Evolutionary conservation across 805 yeast genomes (phyloP), one percentile per base, ranked within the genome.

Genomic region (Lipomyces anomalus): DNA sequence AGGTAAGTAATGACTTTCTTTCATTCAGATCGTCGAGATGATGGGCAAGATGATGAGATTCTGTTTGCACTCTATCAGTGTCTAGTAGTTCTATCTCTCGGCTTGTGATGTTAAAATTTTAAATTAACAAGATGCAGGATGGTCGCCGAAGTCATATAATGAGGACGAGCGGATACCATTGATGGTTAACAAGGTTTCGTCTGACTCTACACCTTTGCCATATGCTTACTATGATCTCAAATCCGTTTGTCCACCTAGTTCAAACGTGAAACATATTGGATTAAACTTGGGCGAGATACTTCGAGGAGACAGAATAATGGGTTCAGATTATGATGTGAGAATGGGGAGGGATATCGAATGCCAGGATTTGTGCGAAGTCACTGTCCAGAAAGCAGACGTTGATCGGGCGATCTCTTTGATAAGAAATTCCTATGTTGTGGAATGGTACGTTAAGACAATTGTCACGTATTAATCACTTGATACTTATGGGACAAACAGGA

Each of bases 301-400:
- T 44, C 71, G 82, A 43, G 95, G 95, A 11, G 95, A 87, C 59
- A 67, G 94, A 43, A 75, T 82, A 40, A 79, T 84, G 81, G 79
- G 76, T 50, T 79, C 89, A 32, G 85, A 80, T 51, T 84, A 84
- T 57, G 67, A 72, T n/a, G 66, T 87, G 36, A 50, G 56, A 2
- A 83, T 85, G 60, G 82, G 78, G 11, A 61, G 71, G n/a, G 94
- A 84, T 58, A 69, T 72, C 35, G 72, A 76, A 0, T 87, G 95
- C 64, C 69, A 67, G 40, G 66, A 80, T 35, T 63, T 86, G 16
- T 87, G 96, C 67, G 83, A 80, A 39, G 70, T 83, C 55, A 67
- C 68, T n/a, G 75, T 82, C 11, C 64, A 61, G n/a, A 73, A 72
- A 16, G 63, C 63, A 1, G 82, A 76, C 4, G 58, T 82, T 28